A percentile compares a stretch with the other conserved stretches of the same genome.
Conservation (phyloP, 257 asterid species). For the Prunella vulgaris region DNA sequence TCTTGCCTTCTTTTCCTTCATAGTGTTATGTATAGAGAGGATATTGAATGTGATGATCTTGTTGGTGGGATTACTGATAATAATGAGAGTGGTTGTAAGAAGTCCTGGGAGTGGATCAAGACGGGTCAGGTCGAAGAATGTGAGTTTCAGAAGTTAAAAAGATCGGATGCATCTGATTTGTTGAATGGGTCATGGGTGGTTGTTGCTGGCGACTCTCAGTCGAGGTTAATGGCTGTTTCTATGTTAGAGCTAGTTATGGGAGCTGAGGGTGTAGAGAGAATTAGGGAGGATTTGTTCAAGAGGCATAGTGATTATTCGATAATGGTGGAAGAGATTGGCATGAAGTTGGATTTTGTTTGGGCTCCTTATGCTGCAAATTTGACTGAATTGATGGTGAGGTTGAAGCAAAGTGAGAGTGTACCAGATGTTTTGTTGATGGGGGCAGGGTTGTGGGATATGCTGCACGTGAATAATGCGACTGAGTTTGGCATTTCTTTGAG, state of each 20-base stretch:
- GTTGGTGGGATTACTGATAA: conserved; percentile 19
- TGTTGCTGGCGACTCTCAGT: conserved; percentile 91
- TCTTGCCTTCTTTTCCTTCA: conserved; percentile 68
- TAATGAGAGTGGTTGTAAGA: conserved; percentile 20
- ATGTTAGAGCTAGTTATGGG: conserved; percentile 73
- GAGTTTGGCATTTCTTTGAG: conserved; percentile 54
- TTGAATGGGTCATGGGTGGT: conserved; percentile 92
- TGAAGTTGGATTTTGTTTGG: conserved; percentile 90
- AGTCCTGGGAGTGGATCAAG: conserved; percentile 71
- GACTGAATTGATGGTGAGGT: conserved; percentile 43
- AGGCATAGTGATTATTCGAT: conserved; percentile 82
- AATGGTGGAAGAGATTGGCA: conserved; percentile 60
- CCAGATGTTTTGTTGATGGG: conserved; percentile 92
- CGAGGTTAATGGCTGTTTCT: conserved; percentile 76
- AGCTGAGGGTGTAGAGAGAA: conserved; percentile 39
- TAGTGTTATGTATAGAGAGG: conserved; percentile 30
- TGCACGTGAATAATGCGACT: conserved; percentile 56
- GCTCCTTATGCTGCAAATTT: conserved; percentile 74
- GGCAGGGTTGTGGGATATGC: conserved; percentile 94
- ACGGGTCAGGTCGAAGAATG: conserved; percentile 48
- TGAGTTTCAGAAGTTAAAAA: conserved; percentile 64
- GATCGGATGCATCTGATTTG: conserved; percentile 68
- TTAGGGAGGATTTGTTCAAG: conserved; percentile 75
- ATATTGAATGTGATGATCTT: conserved; percentile 26
- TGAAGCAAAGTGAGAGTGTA: conserved; percentile 34